Percentiles rank a stretch among this genome's conserved stretches.
phyloP scores from a whole-genome alignment of 2,329 filamentous ascomycete species.

The Aspergillus sergii region DNA sequence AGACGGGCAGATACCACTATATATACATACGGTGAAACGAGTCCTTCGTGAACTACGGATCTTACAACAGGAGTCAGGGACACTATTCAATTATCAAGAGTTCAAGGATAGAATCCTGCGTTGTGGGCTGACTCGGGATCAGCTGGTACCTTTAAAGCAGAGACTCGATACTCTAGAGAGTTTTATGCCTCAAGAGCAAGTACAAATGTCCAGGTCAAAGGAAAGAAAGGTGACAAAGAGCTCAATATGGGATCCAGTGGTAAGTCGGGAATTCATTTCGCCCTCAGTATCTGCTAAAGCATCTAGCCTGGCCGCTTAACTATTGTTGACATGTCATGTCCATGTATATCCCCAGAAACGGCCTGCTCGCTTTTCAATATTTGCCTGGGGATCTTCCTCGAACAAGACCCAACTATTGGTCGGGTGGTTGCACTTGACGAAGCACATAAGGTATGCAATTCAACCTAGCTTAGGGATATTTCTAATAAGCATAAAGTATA shows the following conservation, averaged over 20 bases:
- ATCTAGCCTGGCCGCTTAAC: conserved; percentile 17
- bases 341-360: conserved; percentile 22
- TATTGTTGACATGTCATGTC: conserved; percentile 26
- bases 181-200: conserved; percentile 21
- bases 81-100: conserved; percentile 52
- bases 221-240: background rate
- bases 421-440: conserved; percentile 24
- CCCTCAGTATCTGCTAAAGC: background rate
- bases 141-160: conserved; percentile 22
- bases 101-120: conserved; percentile 43
- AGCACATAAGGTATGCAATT: conserved; percentile 25
- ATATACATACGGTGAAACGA: conserved; percentile 58
- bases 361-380: conserved; percentile 27
- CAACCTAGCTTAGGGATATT: too few relatives aligned
- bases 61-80: conserved; percentile 41
- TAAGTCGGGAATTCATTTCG: background rate
- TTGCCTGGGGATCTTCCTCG: conserved; percentile 23
- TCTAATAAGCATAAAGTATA: conserved; percentile 16
- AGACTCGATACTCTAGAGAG: conserved; percentile 24
- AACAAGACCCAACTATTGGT: conserved; percentile 17
- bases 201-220: background rate
- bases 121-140: conserved; percentile 13
- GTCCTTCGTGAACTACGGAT: conserved; percentile 58
- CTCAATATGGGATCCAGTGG: conserved; percentile 16
- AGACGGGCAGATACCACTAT: conserved; percentile 52